Conservation (phyloP, 371 early-diverging fungal species). For the Haplosporangium sp. region DNA sequence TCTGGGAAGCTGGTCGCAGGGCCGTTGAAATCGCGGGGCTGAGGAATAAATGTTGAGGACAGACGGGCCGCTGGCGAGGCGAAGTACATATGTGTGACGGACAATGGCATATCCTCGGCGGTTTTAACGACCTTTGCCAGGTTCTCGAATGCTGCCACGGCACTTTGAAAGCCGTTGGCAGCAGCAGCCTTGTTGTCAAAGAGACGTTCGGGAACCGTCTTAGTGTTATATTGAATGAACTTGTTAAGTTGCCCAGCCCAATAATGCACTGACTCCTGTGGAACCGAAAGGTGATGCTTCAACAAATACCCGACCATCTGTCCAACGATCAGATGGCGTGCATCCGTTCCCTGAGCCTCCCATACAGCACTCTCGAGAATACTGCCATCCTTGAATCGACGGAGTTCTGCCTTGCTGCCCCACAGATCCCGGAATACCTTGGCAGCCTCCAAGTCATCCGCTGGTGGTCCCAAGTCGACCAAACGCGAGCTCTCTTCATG, state of each 20-base stretch:
- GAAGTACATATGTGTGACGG: conserved; percentile 77
- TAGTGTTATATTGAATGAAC: conserved; percentile 62
- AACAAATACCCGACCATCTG: conserved; percentile 84
- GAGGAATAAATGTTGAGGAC: conserved; percentile 81
- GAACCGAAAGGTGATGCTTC: conserved; percentile 71
- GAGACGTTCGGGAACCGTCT: conserved; percentile 60
- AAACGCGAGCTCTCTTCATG: conserved; percentile 70
- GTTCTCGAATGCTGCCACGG: conserved; percentile 74
- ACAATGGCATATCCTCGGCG: conserved; percentile 79
- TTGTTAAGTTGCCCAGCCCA: conserved; percentile 79
- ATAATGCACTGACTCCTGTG: conserved; percentile 63
- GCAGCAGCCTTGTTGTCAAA: conserved; percentile 61
- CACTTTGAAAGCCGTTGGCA: conserved; percentile 74
- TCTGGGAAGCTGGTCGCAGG: conserved; percentile 55
- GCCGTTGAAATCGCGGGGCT: conserved; percentile 70
- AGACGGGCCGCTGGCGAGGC: conserved; percentile 78
- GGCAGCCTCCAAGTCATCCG: conserved; percentile 70
- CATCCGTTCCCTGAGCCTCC: conserved; percentile 75
- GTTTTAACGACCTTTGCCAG: conserved; percentile 75
- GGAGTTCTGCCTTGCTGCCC: conserved; percentile 85
- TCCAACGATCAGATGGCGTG: conserved; percentile 80
- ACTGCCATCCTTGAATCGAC: conserved; percentile 91
- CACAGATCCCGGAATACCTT: conserved; percentile 83
- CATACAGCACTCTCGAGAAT: conserved; percentile 88
- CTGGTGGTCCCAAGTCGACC: conserved; percentile 86